These are phyloP conservation scores for Podaxis mareebaensis DNA, from an alignment of 768 basidiomycete genomes.

Conservation along the genomic window DNA sequence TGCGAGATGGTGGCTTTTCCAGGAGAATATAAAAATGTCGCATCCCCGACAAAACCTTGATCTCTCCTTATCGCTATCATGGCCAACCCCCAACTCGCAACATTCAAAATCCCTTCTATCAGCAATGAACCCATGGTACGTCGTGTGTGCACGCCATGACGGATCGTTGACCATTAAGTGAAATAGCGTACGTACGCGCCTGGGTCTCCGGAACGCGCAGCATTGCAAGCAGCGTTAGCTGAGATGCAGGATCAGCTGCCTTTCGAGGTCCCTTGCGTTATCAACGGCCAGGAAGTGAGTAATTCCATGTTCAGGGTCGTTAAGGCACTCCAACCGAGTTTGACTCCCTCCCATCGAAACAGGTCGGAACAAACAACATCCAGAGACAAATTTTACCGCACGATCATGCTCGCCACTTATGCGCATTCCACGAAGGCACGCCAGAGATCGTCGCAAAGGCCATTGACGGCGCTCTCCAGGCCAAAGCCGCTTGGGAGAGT, in stretches of 20 bases:
- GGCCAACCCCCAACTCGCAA: conserved; percentile 75
- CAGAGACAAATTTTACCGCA: conserved; percentile 84
- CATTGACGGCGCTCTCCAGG: conserved; percentile 84
- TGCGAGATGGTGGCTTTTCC: conserved; percentile 1
- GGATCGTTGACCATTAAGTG: not conserved
- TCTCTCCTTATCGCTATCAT: conserved; percentile 38
- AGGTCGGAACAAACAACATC: conserved; percentile 82
- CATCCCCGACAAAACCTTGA: not conserved
- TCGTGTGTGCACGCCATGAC: conserved; percentile 1
- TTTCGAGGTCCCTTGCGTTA: conserved; percentile 90
- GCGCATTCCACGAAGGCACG: conserved; percentile 88
- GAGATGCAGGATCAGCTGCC: conserved; percentile 85
- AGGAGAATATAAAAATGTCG: conserved; percentile 2
- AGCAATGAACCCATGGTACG: conserved; percentile 94
- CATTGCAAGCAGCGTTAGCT: conserved; percentile 66
- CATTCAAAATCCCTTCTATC: conserved; percentile 82
- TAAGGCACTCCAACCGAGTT: conserved; percentile 5
- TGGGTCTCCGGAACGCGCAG: conserved; percentile 76
- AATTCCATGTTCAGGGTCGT: not conserved
- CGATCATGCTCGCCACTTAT: conserved; percentile 79
- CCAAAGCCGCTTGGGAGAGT: conserved; percentile 88
- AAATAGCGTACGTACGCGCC: conserved; percentile 72
- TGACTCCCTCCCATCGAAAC: not conserved
- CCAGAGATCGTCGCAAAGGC: conserved; percentile 71
- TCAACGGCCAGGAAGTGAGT: conserved; percentile 84